Conservation (phyloP, 768 basidiomycete species). For the Sistotremastrum suecicum region DNA sequence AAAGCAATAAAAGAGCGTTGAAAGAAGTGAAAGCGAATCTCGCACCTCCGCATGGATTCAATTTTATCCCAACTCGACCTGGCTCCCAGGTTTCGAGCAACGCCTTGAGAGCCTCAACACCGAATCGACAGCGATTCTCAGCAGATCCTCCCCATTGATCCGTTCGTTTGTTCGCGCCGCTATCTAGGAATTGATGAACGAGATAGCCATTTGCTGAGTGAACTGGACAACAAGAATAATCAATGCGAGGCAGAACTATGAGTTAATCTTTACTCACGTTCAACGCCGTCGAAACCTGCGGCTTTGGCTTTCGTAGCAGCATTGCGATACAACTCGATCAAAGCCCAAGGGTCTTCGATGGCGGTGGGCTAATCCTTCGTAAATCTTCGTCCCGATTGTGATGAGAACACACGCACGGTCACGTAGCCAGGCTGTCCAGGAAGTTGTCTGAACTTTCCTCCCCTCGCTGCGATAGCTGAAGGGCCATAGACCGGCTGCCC, state of each 20-base stretch:
- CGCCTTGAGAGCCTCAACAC: constrained; percentile 21
- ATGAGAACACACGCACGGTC: constrained; percentile 17
- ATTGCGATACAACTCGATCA: constrained; percentile 26
- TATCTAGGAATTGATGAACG: constrained; percentile 24
- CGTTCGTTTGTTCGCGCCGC: constrained; percentile 21
- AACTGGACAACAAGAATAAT: constrained; percentile 6
- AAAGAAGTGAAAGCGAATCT: constrained; percentile 21
- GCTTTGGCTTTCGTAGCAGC: constrained; percentile 34
- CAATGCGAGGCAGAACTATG: too few relatives aligned
- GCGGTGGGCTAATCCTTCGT: constrained; percentile 20
- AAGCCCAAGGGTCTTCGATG: constrained; percentile 25
- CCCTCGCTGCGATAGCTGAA: constrained; percentile 28
- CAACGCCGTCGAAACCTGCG: constrained; percentile 45
- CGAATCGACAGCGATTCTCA: constrained; percentile 28
- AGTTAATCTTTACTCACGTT: constrained; percentile 18
- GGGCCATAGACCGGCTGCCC: constrained; percentile 29
- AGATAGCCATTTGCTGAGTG: constrained; percentile 21
- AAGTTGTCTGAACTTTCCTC: constrained; percentile 26
- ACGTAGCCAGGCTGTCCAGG: constrained; percentile 25
- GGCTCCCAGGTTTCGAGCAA: constrained; percentile 25
- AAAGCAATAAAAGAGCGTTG: not conserved
- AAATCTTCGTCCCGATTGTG: too few relatives aligned
- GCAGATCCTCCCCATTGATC: constrained; percentile 31
- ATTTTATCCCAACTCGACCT: constrained; percentile 29
- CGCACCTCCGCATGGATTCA: constrained; percentile 31